Conservation (phyloP, 1,139 yeast species). For the Wickerhamiella pararugosa region DNA sequence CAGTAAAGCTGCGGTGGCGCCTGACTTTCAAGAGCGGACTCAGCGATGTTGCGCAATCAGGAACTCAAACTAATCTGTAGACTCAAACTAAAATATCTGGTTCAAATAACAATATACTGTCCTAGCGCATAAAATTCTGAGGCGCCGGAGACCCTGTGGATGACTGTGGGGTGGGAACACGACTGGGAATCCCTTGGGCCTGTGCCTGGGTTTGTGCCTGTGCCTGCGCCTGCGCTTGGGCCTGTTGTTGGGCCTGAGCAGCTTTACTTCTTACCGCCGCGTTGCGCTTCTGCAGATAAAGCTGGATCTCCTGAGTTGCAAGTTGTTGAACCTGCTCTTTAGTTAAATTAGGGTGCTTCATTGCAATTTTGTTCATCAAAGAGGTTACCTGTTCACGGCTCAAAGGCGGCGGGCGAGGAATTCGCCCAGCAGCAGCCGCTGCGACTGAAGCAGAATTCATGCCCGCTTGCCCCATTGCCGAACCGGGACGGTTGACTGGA, state of each 20-base stretch:
- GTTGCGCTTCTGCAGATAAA: constrained; percentile 23
- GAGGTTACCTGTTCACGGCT: constrained; percentile 4
- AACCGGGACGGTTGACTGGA: neutral
- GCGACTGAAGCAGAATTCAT: neutral
- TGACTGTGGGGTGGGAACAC: neutral
- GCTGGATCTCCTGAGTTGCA: constrained; percentile 13
- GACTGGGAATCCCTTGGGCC: constrained; percentile 1
- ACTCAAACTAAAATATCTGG: neutral
- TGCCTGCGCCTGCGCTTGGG: constrained; percentile 18
- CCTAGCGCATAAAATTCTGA: neutral
- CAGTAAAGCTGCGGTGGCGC: constrained; percentile 70
- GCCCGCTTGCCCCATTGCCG: constrained; percentile 6
- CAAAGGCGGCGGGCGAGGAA: neutral
- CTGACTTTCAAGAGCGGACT: constrained; percentile 37
- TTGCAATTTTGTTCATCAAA: constrained; percentile 13
- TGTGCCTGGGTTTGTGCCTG: constrained; percentile 10
- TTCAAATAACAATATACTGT: neutral
- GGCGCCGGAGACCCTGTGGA: too few species aligned
- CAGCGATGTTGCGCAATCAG: constrained; percentile 1
- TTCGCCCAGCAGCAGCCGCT: neutral
- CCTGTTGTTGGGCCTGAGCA: constrained; percentile 16
- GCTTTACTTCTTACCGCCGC: constrained; percentile 19
- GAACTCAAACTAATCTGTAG: neutral
- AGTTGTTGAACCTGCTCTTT: constrained; percentile 15
- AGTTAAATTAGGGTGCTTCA: constrained; percentile 12